Evolutionary conservation across 805 yeast species (phyloP).

Genomic region (Monosporozyma yasuniensis): DNA sequence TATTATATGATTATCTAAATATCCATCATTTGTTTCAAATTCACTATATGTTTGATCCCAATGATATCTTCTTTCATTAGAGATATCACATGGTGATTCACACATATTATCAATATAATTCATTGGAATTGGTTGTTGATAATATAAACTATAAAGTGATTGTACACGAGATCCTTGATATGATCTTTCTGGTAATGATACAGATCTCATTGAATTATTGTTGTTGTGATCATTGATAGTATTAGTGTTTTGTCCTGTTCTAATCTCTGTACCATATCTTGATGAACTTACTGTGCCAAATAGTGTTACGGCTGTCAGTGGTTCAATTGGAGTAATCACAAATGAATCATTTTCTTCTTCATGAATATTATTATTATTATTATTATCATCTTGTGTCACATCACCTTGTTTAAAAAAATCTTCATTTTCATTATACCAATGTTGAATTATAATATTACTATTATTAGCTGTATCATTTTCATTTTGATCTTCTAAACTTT

Average conservation of each 20-base stretch:
- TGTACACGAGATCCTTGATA: not conserved
- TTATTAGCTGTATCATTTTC: not conserved
- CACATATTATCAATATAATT: constrained; percentile 4
- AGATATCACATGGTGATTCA: not conserved
- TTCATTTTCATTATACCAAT: constrained; percentile 1
- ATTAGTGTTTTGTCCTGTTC: not conserved
- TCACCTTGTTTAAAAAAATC: not conserved
- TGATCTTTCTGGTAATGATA: not conserved
- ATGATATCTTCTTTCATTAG: not conserved
- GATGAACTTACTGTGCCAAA: not conserved
- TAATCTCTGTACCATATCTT: not conserved
- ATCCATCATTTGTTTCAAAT: not conserved
- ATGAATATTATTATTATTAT: not conserved
- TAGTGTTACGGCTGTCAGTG: constrained; percentile 1
- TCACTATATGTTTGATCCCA: not conserved
- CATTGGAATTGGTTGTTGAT: constrained; percentile 8
- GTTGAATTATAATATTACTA: not conserved
- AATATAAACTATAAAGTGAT: not conserved
- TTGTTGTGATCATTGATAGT: not conserved
- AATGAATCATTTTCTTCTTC: constrained; percentile 3
- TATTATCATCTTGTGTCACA: not conserved
- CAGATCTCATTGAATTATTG: too few relatives aligned
- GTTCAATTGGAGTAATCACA: not conserved
- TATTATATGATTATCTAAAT: not conserved
- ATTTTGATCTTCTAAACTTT: constrained; percentile 2